Base-by-base conservation (phyloP, 331 rosid species). In the Rhamnella rubrinervis region DNA sequence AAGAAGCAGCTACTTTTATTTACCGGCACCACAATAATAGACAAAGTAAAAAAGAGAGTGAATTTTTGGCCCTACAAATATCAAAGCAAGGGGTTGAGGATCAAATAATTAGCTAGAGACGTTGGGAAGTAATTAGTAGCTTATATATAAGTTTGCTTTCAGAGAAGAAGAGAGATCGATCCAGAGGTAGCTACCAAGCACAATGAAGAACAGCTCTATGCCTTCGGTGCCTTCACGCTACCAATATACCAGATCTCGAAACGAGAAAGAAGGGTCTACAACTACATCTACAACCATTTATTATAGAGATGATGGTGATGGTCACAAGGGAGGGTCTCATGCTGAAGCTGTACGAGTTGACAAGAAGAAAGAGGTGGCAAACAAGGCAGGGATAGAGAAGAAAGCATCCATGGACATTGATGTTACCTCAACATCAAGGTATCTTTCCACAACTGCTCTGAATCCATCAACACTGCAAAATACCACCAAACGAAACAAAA, bases 391-490 rank as follows among this genome's bases (percentile, higher is more conserved):
- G 66, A 68, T 78, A 4, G 96, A 89, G 85, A 82, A 82, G 59
- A 81, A 85, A 61, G 28, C 83, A 4, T 70, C 89, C n/a, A 84
- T 83, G 71, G 96, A 90, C 21, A 79, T 93, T 55, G 78, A 93
- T 6, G 78, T 64, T 53, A 93, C 89, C 78, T 93, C 97, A 23
- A 93, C 95, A 3, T 93, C 97, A 67, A 88, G 92, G 72, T 77
- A 52, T 62, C 98, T 84, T 86, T 93, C 96, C 59, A 93, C 98
- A 74, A 58, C 68, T 13, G 96, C 98, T 82, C 96, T 88, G 65
- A 80, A 90, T 78, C 96, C 96, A 65, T 88, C 92, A 23, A 93
- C 89, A 75, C 98, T 90, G 80, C 85, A 80, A 58, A 65, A 77
- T 13, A 62, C 62, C 55, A 70, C 25, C 50, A 20, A 31, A 59